Base-by-base conservation (phyloP, 257 asterid species). In the Salvia rosmarinus region DNA sequence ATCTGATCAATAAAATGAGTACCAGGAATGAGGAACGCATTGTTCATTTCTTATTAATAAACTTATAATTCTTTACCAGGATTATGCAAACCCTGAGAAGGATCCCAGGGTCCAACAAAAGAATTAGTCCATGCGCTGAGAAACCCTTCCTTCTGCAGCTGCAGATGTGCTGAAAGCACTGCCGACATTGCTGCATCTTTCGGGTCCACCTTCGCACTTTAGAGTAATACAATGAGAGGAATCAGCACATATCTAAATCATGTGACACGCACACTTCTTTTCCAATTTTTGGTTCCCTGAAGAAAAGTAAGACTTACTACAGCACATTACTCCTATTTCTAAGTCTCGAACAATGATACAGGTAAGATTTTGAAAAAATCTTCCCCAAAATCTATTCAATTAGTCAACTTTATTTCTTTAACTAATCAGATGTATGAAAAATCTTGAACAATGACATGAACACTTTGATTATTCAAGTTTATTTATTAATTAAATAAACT, bases 41-140 rank as follows among this genome's bases (percentile, higher is more conserved):
- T 25, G 35, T 30, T 12, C n/a, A 34, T 43, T 56, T 4, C 44
- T 67, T 49, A 56, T 63, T 47, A 56, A 58, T 57, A 13, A 62
- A 71, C 52, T 74, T 74, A 75, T 30, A 67, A 70, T 75, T 73
- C 19, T 40, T 82, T 89, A 95, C 99, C 98, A 80, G 99, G 99
- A 83, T 95, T 95, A 77, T 95, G 95, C 78, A 82, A 71, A 68
- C 99, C 99, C 89, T 91, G 99, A 46, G 99, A 95, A 78, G 99
- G 99, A 71, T 95, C 99, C 99, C 99, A 95, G 39, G 99, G 98
- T 75, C 98, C 98, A 44, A 95, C 96, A 81, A 95, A 95, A 61
- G 95, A 91, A 83, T 95, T 95, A 68, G 96, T 95, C 99, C 99
- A 91, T 55, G 98, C 64, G 69, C 98, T 89, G 77, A 95, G 96